Conservation (phyloP, 1,284 basidiomycete species). For the Ustilago shanxiensis region DNA sequence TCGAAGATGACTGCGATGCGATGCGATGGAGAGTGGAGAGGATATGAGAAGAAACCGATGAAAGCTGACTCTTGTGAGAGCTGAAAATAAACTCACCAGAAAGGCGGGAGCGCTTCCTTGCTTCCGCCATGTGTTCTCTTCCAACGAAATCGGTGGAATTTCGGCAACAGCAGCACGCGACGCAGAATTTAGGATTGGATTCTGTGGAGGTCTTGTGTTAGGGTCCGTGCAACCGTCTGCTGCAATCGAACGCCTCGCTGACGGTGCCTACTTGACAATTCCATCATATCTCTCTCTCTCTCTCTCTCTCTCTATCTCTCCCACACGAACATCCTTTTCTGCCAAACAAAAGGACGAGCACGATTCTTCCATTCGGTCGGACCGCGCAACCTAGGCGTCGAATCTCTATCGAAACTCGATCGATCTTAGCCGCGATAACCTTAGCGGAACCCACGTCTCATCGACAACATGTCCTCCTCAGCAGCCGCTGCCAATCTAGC, state of each 20-base stretch:
- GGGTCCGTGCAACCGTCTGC: slow-evolving; percentile 12
- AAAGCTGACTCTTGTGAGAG: too few relatives aligned
- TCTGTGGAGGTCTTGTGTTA: not conserved
- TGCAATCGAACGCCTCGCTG: not conserved
- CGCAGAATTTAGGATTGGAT: not conserved
- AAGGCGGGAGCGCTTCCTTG: not conserved
- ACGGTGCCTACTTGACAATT: not conserved
- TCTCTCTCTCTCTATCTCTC: not conserved
- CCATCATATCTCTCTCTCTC: not conserved
- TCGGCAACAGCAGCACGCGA: not conserved
- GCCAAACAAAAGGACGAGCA: too few relatives aligned
- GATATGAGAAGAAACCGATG: not conserved
- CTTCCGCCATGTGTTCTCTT: not conserved
- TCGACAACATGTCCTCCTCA: not conserved
- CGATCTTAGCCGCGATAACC: not conserved
- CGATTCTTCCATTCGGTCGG: too few relatives aligned
- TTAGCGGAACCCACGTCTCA: not conserved
- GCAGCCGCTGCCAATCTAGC: not conserved
- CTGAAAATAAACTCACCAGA: too few relatives aligned
- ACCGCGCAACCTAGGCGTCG: too few relatives aligned
- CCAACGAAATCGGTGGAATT: not conserved
- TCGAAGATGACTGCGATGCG: not conserved
- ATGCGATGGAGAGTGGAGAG: not conserved
- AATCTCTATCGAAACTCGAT: not conserved
- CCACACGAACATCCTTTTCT: too few relatives aligned